Evolutionary conservation across 352 stramenopile genomes (phyloP).

Genomic region (Aphanomyces invadans): DNA sequence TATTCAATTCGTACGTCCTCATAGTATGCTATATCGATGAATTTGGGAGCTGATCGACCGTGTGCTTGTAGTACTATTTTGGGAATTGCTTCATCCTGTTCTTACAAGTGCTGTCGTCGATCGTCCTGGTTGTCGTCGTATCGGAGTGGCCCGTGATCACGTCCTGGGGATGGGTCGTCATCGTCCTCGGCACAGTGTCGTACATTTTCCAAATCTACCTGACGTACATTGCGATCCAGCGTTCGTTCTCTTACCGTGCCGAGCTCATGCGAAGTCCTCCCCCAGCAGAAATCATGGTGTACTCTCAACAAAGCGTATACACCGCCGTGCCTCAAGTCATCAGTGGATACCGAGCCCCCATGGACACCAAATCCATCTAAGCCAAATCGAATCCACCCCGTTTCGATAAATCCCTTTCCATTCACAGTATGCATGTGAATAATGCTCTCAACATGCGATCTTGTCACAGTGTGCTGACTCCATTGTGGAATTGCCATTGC

Average conservation of each 20-base stretch:
- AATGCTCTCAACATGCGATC: too few relatives aligned
- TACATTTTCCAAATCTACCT: slow-evolving; percentile 64
- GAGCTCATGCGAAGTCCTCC: slow-evolving; percentile 80
- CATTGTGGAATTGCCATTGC: too few relatives aligned
- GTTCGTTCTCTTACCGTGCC: slow-evolving; percentile 65
- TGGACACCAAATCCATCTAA: slow-evolving; percentile 73
- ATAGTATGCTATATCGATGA: background rate
- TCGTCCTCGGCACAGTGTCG: slow-evolving; percentile 58
- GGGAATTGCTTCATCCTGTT: slow-evolving; percentile 82
- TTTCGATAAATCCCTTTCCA: too few relatives aligned
- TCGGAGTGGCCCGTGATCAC: slow-evolving; percentile 73
- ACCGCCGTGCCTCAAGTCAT: slow-evolving; percentile 42
- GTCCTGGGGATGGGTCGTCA: slow-evolving; percentile 58
- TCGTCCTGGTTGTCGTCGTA: slow-evolving; percentile 66
- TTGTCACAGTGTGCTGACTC: too few relatives aligned
- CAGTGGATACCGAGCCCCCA: slow-evolving; percentile 40
- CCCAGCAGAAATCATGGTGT: slow-evolving; percentile 61
- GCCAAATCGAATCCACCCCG: too few relatives aligned
- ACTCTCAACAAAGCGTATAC: slow-evolving; percentile 53
- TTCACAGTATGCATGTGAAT: background rate
- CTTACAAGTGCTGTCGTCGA: slow-evolving; percentile 58
- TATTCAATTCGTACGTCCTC: slow-evolving; percentile 68
- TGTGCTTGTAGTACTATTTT: slow-evolving; percentile 62
- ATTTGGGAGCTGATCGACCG: background rate
- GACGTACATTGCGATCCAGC: slow-evolving; percentile 71